Base-by-base conservation (phyloP, 2,329 filamentous ascomycete genomes). In the Paradendryphiella salina region DNA sequence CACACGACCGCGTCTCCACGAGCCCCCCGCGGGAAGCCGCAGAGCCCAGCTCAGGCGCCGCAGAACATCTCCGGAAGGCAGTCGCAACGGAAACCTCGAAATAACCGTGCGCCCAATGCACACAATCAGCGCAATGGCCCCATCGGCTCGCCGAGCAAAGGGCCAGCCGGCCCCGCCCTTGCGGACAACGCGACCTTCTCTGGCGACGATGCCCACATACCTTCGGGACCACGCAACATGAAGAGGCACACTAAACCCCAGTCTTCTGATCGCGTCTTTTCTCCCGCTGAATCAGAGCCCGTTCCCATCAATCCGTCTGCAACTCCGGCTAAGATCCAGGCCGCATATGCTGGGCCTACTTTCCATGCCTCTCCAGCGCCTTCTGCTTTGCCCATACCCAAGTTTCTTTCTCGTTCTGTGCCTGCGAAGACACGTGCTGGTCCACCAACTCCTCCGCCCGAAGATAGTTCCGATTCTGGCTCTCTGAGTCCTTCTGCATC, bases 301-400 rank as follows among this genome's bases (percentile, higher is more conserved):
- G 56, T 52, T 29, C 41, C 56, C 1, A 54, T 54, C 31, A 57
- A 65, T 20, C 32, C 54, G 13, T 51, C 62, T 54, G 62, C 63
- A 10, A 73, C 70, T 4, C 70, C 70, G 5, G 57, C 63, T n/a
- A 72, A 72, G 54, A 54, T 59, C n/a, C 68, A 72, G 35, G 63
- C 72, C 54, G 85, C 87, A 37, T 99, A 96, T 75, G 94, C 94
- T 32, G 94, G 93, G 11, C 88, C 93, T 28, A 95, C 91, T 4
- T 99, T 97, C 72, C 92, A 96, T 73, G 89, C 91, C 33, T 97
- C 94, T 7, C 94, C 94, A 15, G 93, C 92, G 1, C 88, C 94
- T 0, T 95, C 91, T 7, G 86, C 90, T 18, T 79, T 99, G 26
- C 94, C 94, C 0, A 88, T 96, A 51, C 94, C 94, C 9, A 95